phyloP scores from a whole-genome alignment of 202 grass and related monocot genomes.

The Zoysia matrella region DNA sequence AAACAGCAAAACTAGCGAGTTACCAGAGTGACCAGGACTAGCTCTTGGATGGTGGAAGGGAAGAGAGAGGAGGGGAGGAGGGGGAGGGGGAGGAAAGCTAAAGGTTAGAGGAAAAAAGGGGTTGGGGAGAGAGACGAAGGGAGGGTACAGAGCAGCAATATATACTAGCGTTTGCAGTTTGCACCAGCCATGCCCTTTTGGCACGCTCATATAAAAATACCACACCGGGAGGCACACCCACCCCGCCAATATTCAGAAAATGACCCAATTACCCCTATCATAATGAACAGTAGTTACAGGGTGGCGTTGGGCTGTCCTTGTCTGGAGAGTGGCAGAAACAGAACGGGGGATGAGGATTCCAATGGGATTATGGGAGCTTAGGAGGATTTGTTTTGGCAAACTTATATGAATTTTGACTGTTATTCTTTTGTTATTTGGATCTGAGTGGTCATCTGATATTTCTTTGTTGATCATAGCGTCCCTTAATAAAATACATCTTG shows the following conservation, averaged over 20 bases:
- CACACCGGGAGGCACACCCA: constrained; percentile 50
- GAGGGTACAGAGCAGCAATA: constrained; percentile 47
- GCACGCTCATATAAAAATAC: constrained; percentile 63
- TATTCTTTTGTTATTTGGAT: constrained; percentile 21
- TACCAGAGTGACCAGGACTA: constrained; percentile 50
- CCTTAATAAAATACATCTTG: too few relatives aligned
- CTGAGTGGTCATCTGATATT: background rate
- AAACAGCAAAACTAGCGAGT: constrained; percentile 45
- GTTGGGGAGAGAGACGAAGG: constrained; percentile 32
- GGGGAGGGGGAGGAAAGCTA: constrained; percentile 47
- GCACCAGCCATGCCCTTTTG: constrained; percentile 54
- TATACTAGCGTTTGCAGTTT: too few relatives aligned
- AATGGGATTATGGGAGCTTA: constrained; percentile 47
- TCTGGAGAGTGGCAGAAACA: constrained; percentile 71
- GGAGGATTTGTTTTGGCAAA: constrained; percentile 28
- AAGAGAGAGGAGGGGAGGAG: background rate
- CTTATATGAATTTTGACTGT: constrained; percentile 47
- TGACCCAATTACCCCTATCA: constrained; percentile 45
- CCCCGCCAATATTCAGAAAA: constrained; percentile 32
- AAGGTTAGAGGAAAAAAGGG: constrained; percentile 60
- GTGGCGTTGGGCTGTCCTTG: constrained; percentile 67
- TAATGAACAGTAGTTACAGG: constrained; percentile 48
- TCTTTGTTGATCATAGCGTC: constrained; percentile 27
- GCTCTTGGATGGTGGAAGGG: constrained; percentile 35
- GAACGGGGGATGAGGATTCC: constrained; percentile 69